Percentiles rank a stretch among this genome's conserved stretches.
Evolutionary conservation across 768 basidiomycete species (phyloP).

Genomic region (Pleurotus platypus): DNA sequence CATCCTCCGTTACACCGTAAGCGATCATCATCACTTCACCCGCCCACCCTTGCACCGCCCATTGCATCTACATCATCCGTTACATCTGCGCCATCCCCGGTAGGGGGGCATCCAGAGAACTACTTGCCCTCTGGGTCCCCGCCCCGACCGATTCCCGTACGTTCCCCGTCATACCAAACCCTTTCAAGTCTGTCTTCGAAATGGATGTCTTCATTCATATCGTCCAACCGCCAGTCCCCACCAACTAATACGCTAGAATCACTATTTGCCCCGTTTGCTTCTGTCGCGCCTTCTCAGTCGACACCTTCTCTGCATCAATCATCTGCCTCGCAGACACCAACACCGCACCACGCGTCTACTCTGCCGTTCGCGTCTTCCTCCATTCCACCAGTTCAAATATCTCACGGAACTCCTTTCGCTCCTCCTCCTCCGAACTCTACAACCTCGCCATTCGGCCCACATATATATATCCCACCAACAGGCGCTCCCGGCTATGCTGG

Average conservation of each 20-base stretch:
- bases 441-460: slow-evolving; percentile 40
- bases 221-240: slow-evolving; percentile 10
- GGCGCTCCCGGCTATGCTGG: slow-evolving; percentile 82
- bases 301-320: slow-evolving; percentile 11
- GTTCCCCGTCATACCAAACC: slow-evolving; percentile 33
- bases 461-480: slow-evolving; percentile 32
- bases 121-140: background rate
- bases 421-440: slow-evolving; percentile 24
- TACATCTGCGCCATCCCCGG: slow-evolving; percentile 14
- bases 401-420: slow-evolving; percentile 52
- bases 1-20: slow-evolving; percentile 24
- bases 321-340: slow-evolving; percentile 10
- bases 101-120: background rate
- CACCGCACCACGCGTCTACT: slow-evolving; percentile 10
- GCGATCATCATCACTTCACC: slow-evolving; percentile 27
- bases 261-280: slow-evolving; percentile 12
- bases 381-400: slow-evolving; percentile 7
- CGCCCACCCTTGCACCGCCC: slow-evolving; percentile 32
- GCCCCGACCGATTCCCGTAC: slow-evolving; percentile 4
- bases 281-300: background rate
- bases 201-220: slow-evolving; percentile 46
- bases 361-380: slow-evolving; percentile 1
- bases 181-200: slow-evolving; percentile 44
- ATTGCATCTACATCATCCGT: slow-evolving; percentile 24
- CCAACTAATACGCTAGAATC: slow-evolving; percentile 12